Percentiles rank a stretch among this genome's conserved stretches.
These are phyloP conservation scores for Phaffomyces thermotolerans DNA, from an alignment of 805 yeast genomes.

Conservation along the genomic window DNA sequence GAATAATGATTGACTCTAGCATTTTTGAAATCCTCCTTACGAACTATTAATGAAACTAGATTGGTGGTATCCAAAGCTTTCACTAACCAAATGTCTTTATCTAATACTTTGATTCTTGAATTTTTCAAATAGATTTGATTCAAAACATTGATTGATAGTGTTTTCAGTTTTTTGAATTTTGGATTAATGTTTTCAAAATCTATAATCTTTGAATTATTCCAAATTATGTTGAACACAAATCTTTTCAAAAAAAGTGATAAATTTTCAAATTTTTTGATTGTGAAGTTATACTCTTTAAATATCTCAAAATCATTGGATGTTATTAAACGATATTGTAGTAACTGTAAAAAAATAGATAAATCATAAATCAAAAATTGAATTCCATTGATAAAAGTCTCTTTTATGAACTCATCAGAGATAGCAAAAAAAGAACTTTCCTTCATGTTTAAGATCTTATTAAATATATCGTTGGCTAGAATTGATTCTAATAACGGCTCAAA, in stretches of 20 bases:
- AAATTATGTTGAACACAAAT: conserved; percentile 43
- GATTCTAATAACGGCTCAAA: conserved; percentile 27
- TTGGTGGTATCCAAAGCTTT: conserved; percentile 26
- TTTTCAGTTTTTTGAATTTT: conserved; percentile 20
- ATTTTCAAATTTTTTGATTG: conserved; percentile 29
- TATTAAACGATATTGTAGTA: conserved; percentile 58
- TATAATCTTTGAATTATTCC: conserved; percentile 24
- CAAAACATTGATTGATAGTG: conserved; percentile 42
- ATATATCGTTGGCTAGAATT: conserved; percentile 18
- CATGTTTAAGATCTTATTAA: conserved; percentile 8
- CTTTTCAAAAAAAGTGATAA: conserved; percentile 43
- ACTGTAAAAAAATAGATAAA: conserved; percentile 47
- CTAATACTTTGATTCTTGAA: conserved; percentile 49
- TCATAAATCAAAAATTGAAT: conserved; percentile 22
- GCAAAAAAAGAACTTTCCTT: conserved; percentile 8
- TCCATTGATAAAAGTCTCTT: conserved; percentile 3
- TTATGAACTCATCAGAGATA: conserved; percentile 1
- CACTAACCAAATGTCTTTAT: conserved; percentile 48
- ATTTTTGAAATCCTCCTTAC: conserved; percentile 34
- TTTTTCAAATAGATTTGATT: conserved; percentile 63
- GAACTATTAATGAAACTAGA: conserved; percentile 31
- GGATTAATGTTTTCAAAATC: not conserved
- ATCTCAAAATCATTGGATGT: conserved; percentile 62
- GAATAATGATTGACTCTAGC: conserved; percentile 16
- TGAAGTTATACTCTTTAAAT: conserved; percentile 32